Evolutionary conservation across 306 rosid species (phyloP).

Genomic region (Cucumis melo): DNA sequence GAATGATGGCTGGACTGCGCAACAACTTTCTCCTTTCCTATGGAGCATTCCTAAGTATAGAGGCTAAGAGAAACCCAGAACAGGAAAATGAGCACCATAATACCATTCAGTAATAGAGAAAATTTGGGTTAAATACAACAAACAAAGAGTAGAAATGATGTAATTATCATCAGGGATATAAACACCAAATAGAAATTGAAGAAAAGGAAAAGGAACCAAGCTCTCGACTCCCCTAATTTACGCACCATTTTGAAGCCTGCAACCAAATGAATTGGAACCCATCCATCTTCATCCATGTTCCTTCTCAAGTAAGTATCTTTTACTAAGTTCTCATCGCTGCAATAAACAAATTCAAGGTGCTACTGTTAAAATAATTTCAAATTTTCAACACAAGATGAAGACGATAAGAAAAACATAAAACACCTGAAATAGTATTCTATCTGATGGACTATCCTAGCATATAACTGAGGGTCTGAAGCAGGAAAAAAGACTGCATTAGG

Average conservation of each 20-base stretch:
- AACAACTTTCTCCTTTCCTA: neutral
- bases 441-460: slow-evolving; percentile 44
- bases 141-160: neutral
- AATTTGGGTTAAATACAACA: neutral
- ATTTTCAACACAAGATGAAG: no score
- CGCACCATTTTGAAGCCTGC: slow-evolving; percentile 73
- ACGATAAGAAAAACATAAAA: no score
- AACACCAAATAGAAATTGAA: neutral
- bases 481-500: slow-evolving; percentile 20
- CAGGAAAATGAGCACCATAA: neutral
- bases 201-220: neutral
- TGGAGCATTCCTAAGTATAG: neutral
- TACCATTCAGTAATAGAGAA: neutral
- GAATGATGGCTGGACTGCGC: neutral
- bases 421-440: slow-evolving; percentile 91
- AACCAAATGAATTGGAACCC: slow-evolving; percentile 60
- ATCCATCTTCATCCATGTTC: slow-evolving; percentile 84
- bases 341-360: slow-evolving; percentile 15
- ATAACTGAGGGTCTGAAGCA: slow-evolving; percentile 44
- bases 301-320: slow-evolving; percentile 64
- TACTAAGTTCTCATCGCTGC: slow-evolving; percentile 65
- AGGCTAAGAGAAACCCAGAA: neutral
- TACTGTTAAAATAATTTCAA: slow-evolving; percentile 9
- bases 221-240: slow-evolving; percentile 13
- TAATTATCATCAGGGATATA: neutral